Evolutionary conservation across 257 asterid genomes (phyloP).

Genomic region (Nicotiana noctiflora): DNA sequence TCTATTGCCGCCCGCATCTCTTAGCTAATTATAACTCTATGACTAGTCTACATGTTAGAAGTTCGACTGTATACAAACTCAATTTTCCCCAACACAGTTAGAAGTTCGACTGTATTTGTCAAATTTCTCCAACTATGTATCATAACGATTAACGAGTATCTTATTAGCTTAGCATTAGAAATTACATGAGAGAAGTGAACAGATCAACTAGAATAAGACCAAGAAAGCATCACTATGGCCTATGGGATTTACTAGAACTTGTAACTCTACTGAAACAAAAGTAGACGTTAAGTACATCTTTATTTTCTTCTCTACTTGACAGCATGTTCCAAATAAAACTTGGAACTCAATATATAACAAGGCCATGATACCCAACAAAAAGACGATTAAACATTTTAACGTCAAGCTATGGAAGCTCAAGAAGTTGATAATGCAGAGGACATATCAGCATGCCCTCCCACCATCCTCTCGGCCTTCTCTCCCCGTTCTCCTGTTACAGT

Average conservation of each 20-base stretch:
- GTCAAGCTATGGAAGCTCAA: neutral
- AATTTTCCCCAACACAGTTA: too few relatives aligned
- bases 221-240: neutral
- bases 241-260: neutral
- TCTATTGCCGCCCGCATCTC: too few relatives aligned
- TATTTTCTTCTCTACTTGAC: neutral
- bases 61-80: too few relatives aligned
- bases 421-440: constrained; percentile 15
- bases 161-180: too few relatives aligned
- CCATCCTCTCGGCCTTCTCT: constrained; percentile 81
- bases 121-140: too few relatives aligned
- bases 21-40: too few relatives aligned
- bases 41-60: too few relatives aligned
- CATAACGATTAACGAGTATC: too few relatives aligned
- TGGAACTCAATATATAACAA: neutral
- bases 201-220: neutral
- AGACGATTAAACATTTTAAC: neutral
- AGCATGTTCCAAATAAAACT: neutral
- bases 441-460: constrained; percentile 77
- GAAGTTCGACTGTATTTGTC: too few relatives aligned
- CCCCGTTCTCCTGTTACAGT: constrained; percentile 76
- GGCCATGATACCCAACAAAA: constrained; percentile 6
- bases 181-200: too few relatives aligned
- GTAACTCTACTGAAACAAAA: neutral
- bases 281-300: neutral